Percentiles rank a stretch among this genome's conserved stretches.
Evolutionary conservation across 2,329 filamentous ascomycete species (phyloP).

Genomic region (Tolypocladium tropicale): DNA sequence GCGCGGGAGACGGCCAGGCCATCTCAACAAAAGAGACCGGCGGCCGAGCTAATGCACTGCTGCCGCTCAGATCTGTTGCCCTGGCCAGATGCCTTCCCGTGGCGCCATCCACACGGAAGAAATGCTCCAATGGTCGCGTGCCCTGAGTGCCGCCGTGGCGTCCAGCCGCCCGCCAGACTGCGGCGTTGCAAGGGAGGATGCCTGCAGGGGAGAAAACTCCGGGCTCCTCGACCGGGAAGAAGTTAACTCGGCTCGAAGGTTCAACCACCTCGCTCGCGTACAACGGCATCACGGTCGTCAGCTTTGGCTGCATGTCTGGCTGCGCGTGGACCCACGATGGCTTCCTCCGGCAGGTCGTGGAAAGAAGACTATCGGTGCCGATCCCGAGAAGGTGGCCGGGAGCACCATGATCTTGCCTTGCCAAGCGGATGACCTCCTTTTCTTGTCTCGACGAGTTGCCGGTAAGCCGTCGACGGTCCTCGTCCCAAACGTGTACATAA

Average conservation of each 20-base stretch:
- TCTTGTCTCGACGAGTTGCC: not conserved
- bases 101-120: not conserved
- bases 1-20: no score
- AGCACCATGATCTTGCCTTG: not conserved
- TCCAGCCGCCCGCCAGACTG: not conserved
- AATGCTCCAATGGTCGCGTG: not conserved
- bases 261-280: not conserved
- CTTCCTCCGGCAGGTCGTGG: not conserved
- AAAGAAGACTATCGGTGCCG: not conserved
- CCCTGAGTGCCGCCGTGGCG: not conserved
- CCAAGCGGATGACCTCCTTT: not conserved
- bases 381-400: not conserved
- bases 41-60: not conserved
- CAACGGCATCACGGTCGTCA: not conserved
- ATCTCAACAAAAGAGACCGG: no score
- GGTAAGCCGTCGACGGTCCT: not conserved
- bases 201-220: not conserved
- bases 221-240: no score
- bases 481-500: not conserved
- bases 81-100: not conserved
- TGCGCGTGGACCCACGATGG: not conserved
- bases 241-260: not conserved
- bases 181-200: not conserved
- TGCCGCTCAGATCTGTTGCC: not conserved
- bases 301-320: not conserved